Conservation (phyloP, 306 rosid genomes). For the Ochetophila trinervis region DNA sequence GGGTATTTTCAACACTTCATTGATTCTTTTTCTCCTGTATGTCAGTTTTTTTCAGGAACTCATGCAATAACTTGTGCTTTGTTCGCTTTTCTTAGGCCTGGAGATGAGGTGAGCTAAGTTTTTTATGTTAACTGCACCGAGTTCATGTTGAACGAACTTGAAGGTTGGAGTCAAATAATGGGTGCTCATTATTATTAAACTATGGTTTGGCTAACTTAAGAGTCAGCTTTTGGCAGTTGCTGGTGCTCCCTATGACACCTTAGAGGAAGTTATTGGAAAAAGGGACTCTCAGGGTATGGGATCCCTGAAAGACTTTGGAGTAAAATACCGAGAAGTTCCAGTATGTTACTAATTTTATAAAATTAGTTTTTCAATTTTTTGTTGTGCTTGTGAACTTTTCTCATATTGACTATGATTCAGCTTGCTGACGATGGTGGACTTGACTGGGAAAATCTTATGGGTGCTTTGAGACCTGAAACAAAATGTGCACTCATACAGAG, state of each 20-base stretch:
- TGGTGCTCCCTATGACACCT: slow-evolving; percentile 94
- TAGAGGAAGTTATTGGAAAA: slow-evolving; percentile 94
- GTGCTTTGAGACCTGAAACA: slow-evolving; percentile 66
- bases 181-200: slow-evolving; percentile 7
- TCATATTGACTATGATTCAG: slow-evolving; percentile 33
- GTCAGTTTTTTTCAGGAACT: slow-evolving; percentile 97
- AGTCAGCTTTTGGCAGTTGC: slow-evolving; percentile 97
- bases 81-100: slow-evolving; percentile 78
- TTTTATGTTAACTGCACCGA: slow-evolving; percentile 13
- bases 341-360: slow-evolving; percentile 36
- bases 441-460: slow-evolving; percentile 63
- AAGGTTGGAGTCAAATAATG: not conserved
- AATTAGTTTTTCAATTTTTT: slow-evolving; percentile 1
- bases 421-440: slow-evolving; percentile 85
- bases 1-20: not conserved
- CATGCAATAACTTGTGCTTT: slow-evolving; percentile 93
- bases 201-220: slow-evolving; percentile 44
- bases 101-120: slow-evolving; percentile 75
- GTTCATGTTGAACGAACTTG: slow-evolving; percentile 8
- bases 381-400: slow-evolving; percentile 15
- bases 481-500: slow-evolving; percentile 91
- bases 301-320: slow-evolving; percentile 86
- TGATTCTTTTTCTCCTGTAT: slow-evolving; percentile 22
- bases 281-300: slow-evolving; percentile 81
- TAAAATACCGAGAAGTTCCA: slow-evolving; percentile 86